Percentiles rank a stretch among this genome's conserved stretches.
Evolutionary conservation across 108 stramenopile genomes (phyloP).

Genomic region (Fistulifera pelliculosa): DNA sequence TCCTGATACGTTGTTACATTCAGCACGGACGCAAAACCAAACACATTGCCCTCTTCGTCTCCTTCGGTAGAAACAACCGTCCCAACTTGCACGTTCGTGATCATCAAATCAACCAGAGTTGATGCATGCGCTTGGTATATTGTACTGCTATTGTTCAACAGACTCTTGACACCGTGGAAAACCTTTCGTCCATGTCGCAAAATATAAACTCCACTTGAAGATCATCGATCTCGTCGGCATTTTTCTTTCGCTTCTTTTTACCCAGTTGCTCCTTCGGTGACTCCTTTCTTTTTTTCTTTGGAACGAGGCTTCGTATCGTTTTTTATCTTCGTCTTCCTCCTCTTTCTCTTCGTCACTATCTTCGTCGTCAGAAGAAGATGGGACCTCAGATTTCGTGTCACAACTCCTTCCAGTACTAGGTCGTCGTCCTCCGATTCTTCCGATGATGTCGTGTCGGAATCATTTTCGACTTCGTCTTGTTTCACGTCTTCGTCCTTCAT

Average conservation of each 20-base stretch:
- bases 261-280: conserved; percentile 9
- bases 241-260: conserved; percentile 33
- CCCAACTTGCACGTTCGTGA: conserved; percentile 63
- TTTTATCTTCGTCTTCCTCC: conserved; percentile 32
- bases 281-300: conserved; percentile 14
- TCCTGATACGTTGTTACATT: conserved; percentile 60
- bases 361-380: too few species aligned
- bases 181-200: conserved; percentile 74
- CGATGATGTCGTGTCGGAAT: too few species aligned
- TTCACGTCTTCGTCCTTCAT: too few species aligned
- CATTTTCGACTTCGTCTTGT: too few species aligned
- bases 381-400: conserved; percentile 59
- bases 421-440: conserved; percentile 35
- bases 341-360: conserved; percentile 28
- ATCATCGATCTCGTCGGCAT: conserved; percentile 41
- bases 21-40: conserved; percentile 72
- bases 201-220: conserved; percentile 74
- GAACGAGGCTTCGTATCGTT: conserved; percentile 24
- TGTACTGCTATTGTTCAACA: conserved; percentile 34
- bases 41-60: conserved; percentile 57
- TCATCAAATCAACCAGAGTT: conserved; percentile 56
- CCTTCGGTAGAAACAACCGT: conserved; percentile 68
- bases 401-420: conserved; percentile 59
- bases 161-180: conserved; percentile 71
- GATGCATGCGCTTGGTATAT: conserved; percentile 59